Evolutionary conservation across 257 asterid genomes (phyloP), one percentile per base, ranked within the genome.

Genomic region (Lithospermum erythrorhizon): DNA sequence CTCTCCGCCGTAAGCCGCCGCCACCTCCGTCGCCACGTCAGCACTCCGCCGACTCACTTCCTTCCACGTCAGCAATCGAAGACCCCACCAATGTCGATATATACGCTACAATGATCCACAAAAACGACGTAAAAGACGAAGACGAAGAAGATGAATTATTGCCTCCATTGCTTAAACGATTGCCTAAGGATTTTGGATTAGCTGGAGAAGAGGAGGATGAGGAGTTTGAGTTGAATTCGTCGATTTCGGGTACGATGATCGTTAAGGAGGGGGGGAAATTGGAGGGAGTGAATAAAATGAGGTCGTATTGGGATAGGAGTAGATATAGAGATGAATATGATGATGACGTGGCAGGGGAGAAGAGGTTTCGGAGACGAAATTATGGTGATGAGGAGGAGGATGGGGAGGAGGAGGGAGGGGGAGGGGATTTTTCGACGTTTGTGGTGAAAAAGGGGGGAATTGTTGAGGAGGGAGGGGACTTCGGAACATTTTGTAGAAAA

Each of bases 171-270:
- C 75, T 88, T 62, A 86, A 86, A 63, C 85, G 89, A 77, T 83
- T 86, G 47, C 96, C 97, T n/a, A 90, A 90, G 67, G 98, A 87
- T 76, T 90, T 90, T 57, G 95, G 90, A 27, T 57, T 67, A 55
- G 74, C 62, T 27, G 32, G 32, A 27, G 32, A 27, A 3, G n/a
- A n/a, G n/a, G 32, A 27, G 6, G 32, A 27, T 27, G 32, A 27
- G 32, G 32, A 27, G 32, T 27, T 27, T 27, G 32, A 27, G 32
- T 27, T 7, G 32, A 25, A 25, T 56, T 61, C 67, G 27, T 82
- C 95, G 8, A 69, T 81, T 59, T 86, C 94, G 61, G 98, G 94
- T 0, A 91, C 96, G 14, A 75, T 91, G 87, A 84, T 91, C 58
- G 90, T 88, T 23, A 91, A 81, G n/a, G n/a, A n/a, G n/a, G n/a